phyloP scores from a whole-genome alignment of 2,329 filamentous ascomycete genomes.

The Coniochaeta sp. region DNA sequence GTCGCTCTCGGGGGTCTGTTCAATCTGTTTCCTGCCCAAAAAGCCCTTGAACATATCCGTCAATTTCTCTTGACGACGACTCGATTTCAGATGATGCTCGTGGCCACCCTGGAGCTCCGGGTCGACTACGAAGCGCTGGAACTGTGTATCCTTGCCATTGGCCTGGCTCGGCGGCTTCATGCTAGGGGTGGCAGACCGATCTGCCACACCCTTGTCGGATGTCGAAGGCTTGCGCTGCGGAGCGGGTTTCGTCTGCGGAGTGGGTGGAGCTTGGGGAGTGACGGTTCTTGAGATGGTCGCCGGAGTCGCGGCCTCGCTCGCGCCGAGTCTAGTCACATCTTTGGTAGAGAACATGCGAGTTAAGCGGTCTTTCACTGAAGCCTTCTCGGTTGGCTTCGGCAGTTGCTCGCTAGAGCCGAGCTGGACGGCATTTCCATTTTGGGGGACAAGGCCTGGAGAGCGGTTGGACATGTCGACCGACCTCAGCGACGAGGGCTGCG shows the following conservation, averaged over 20 bases:
- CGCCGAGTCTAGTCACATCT: constrained; percentile 31
- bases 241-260: constrained; percentile 27
- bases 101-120: constrained; percentile 60
- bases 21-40: constrained; percentile 77
- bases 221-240: constrained; percentile 35
- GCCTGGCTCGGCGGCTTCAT: constrained; percentile 27
- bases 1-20: constrained; percentile 65
- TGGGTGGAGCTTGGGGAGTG: constrained; percentile 14
- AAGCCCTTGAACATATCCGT: constrained; percentile 85
- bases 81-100: constrained; percentile 81
- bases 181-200: constrained; percentile 15
- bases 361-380: constrained; percentile 56
- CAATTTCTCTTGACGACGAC: constrained; percentile 89
- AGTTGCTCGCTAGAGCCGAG: constrained; percentile 20
- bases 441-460: constrained; percentile 28
- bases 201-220: constrained; percentile 26
- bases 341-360: constrained; percentile 59
- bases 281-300: constrained; percentile 9
- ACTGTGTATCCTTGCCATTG: constrained; percentile 19
- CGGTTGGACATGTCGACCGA: constrained; percentile 32
- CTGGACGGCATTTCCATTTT: constrained; percentile 25
- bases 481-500: constrained; percentile 41
- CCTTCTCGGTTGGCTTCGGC: constrained; percentile 40
- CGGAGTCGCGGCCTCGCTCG: constrained; percentile 18
- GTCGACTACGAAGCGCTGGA: constrained; percentile 43